phyloP scores from a whole-genome alignment of 2,329 filamentous ascomycete genomes.

The Penicillium sp. region DNA sequence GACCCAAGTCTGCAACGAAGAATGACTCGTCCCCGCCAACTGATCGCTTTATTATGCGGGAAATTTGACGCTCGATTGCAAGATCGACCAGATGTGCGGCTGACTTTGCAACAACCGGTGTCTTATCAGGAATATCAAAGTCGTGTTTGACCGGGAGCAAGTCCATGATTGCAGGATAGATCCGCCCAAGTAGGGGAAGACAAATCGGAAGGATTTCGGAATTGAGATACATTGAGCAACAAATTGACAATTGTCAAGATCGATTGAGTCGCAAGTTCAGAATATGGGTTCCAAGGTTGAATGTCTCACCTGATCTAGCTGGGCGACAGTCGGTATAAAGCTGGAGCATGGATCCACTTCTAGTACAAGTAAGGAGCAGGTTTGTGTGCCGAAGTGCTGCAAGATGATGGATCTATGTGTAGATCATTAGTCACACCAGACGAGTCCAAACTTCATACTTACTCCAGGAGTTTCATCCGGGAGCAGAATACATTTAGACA shows the following conservation, averaged over 20 bases:
- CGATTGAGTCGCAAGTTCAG: not conserved
- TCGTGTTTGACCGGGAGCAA: not conserved
- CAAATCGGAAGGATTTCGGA: not conserved
- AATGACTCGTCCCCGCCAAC: conserved; percentile 18
- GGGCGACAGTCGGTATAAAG: not conserved
- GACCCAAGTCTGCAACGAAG: conserved; percentile 21
- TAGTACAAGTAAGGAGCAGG: not conserved
- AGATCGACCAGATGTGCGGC: conserved; percentile 6
- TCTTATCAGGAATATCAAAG: not conserved
- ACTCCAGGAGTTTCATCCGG: not conserved
- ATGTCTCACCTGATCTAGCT: not conserved
- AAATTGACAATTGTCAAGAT: not conserved
- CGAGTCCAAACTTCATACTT: not conserved
- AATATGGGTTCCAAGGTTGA: not conserved
- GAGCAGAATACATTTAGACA: not conserved
- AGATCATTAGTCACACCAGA: not conserved
- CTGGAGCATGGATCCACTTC: not conserved
- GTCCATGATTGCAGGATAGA: not conserved
- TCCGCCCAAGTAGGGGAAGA: not conserved
- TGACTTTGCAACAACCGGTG: not conserved
- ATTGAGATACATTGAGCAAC: not conserved
- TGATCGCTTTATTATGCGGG: conserved; percentile 1
- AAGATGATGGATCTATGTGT: not conserved
- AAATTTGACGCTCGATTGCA: conserved; percentile 12
- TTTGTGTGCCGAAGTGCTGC: not conserved